Percentiles rank a stretch among this genome's conserved stretches.
Conservation (phyloP, 495 filamentous ascomycete species). For the Penicillium cinerascens region DNA sequence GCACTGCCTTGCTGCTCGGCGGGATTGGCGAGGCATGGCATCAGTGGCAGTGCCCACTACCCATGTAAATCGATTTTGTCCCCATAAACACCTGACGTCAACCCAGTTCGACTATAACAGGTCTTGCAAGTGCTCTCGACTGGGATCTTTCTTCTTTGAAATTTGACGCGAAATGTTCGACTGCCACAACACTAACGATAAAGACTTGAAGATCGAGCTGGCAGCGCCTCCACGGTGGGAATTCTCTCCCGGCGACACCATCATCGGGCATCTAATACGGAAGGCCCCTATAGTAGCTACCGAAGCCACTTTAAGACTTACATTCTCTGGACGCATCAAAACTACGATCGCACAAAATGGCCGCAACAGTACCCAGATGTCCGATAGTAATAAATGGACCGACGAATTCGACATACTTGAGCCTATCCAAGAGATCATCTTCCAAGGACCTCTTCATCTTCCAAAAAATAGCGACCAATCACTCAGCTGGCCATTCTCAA, state of each 20-base stretch:
- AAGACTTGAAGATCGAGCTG: slow-evolving; percentile 8
- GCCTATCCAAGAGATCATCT: neutral
- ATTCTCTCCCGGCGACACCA: slow-evolving; percentile 8
- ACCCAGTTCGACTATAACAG: no score
- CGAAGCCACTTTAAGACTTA: neutral
- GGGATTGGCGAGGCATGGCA: no score
- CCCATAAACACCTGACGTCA: no score
- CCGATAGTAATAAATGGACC: neutral
- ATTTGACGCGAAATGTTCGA: no score
- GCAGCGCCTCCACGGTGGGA: slow-evolving; percentile 10
- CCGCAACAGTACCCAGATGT: neutral
- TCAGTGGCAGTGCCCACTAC: no score
- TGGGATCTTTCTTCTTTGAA: no score
- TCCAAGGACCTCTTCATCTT: slow-evolving; percentile 1
- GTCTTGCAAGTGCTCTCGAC: no score
- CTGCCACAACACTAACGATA: no score
- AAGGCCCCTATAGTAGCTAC: neutral
- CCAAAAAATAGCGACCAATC: neutral
- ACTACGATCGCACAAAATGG: neutral
- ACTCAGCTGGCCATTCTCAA: slow-evolving; percentile 2
- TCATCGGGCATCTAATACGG: slow-evolving; percentile 8
- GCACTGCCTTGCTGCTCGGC: no score
- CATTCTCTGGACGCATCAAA: slow-evolving; percentile 3
- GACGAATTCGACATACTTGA: neutral
- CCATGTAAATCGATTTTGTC: no score